Evolutionary conservation across 108 stramenopile genomes (phyloP), one percentile per base, ranked within the genome.

Genomic region (Conticribra guillardii): DNA sequence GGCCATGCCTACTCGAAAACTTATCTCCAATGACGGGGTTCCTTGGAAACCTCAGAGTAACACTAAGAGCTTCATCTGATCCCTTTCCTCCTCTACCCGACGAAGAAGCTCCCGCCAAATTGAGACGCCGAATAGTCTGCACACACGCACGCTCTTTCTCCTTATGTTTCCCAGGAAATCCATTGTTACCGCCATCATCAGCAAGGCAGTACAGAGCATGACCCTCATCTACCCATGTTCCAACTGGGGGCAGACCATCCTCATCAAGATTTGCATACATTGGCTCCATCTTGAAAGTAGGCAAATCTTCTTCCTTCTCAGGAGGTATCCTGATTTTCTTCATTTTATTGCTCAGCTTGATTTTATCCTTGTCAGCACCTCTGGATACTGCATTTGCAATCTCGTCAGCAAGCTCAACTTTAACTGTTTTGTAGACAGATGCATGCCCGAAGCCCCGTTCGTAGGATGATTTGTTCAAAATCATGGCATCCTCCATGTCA

Each of bases 401-500:
- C 72, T 96, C 91, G 51, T 96, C 95, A 33, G 73, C 63, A 22
- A 99, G 79, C 63, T 96, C 96, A 1, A 97, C 85, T 56, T 86
- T 87, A 27, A 93, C 83, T 7, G 94, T 99, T 74, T 99, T 99
- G 85, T 97, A 99, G 28, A 99, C 95, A 51, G 83, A 80, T 4
- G 94, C 98, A 71, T 97, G 94, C 21, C 88, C 96, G 84, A 97
- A 97, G 18, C 98, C 97, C 28, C 97, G 78, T 60, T 97, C 97
- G 55, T 86, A 97, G 27, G 96, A 87, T 21, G 83, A 67, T 83
- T 99, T 99, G 85, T 97, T 99, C 37, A 99, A 84, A 72, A 99
- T 99, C 94, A 99, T 97, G 27, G 97, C 96, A 90, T 99, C 99
- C 69, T 99, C 99, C 99, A 99, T 99, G 76, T 99, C 99, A 77